Evolutionary conservation across 2,329 filamentous ascomycete genomes (phyloP), one percentile per base, ranked within the genome.

Genomic region (Nothomitra cinnamomea): DNA sequence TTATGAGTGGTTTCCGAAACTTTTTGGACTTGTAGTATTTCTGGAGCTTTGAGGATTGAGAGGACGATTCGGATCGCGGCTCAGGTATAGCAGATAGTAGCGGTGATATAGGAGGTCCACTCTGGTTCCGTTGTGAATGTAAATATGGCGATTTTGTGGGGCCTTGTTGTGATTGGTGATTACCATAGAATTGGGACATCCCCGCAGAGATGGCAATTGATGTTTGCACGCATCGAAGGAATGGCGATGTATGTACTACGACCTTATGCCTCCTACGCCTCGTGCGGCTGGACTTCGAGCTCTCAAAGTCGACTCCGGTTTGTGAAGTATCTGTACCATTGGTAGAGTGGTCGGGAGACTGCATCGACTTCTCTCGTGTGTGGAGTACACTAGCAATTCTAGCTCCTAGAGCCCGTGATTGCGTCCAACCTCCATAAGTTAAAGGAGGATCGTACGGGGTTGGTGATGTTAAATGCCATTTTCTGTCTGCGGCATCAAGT

Each of bases 391-490:
- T 81, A n/a, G 80, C 84, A 57, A 98, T 95, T 56, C 87, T 82
- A 57, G 81, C 75, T 15, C 92, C 92, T 22, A 95, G 77, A 3
- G 82, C 79, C 60, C 85, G 82, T 53, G 85, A 83, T 67, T 96
- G 92, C 13, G 83, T 79, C 85, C 92, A 95, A 58, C 92, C 92
- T 60, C 87, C 86, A 64, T 95, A 96, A 2, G 89, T 95, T 55
- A 98, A 75, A 51, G 92, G 92, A 59, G 92, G 87, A 60, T 98
- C 90, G 72, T 96, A 98, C 1, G 92, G 92, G 4, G 87, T 89
- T 1, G 89, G 85, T 4, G 92, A 95, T 28, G 85, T 85, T 53
- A 95, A 76, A 67, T 95, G 87, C 92, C 92, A 98, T 66, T 87
- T 80, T 65, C 89, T 88, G 73, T 98, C 89, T 57, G 89, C 88